Percentiles rank a stretch among this genome's conserved stretches.
Evolutionary conservation across 2,329 filamentous ascomycete species (phyloP).

Genomic region (Blastomyces emzantsi): DNA sequence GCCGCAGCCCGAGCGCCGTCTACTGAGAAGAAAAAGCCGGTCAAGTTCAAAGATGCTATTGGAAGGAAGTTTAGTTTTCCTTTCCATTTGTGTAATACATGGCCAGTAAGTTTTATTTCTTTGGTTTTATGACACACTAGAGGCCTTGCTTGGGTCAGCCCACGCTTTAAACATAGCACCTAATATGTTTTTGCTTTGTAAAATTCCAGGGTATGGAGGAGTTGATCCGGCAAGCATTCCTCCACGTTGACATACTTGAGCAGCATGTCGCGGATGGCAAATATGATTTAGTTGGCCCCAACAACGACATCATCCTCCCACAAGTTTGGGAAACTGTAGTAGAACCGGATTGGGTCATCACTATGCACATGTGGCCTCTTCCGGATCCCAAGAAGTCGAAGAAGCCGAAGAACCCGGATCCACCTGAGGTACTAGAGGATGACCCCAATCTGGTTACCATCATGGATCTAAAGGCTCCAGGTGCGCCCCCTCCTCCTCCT

Average conservation of each 20-base stretch:
- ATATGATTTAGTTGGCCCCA: conserved; percentile 70
- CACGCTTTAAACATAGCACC: neutral
- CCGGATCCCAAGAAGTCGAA: conserved; percentile 43
- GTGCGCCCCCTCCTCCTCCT: conserved; percentile 21
- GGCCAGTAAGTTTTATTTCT: conserved; percentile 54
- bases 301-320: conserved; percentile 74
- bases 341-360: conserved; percentile 65
- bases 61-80: conserved; percentile 90
- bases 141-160: neutral
- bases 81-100: conserved; percentile 73
- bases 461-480: conserved; percentile 25
- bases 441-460: conserved; percentile 12
- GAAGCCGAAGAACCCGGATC: conserved; percentile 35
- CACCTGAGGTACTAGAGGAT: conserved; percentile 22
- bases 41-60: conserved; percentile 86
- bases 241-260: conserved; percentile 67
- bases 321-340: conserved; percentile 74
- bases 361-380: conserved; percentile 59
- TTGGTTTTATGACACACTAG: neutral
- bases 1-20: conserved; percentile 31
- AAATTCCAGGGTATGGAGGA: conserved; percentile 66
- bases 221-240: conserved; percentile 73
- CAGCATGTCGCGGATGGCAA: conserved; percentile 68
- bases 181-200: neutral
- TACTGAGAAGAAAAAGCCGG: conserved; percentile 58